phyloP scores from a whole-genome alignment of 2,329 filamentous ascomycete genomes.

The Cryphonectria radicalis region DNA sequence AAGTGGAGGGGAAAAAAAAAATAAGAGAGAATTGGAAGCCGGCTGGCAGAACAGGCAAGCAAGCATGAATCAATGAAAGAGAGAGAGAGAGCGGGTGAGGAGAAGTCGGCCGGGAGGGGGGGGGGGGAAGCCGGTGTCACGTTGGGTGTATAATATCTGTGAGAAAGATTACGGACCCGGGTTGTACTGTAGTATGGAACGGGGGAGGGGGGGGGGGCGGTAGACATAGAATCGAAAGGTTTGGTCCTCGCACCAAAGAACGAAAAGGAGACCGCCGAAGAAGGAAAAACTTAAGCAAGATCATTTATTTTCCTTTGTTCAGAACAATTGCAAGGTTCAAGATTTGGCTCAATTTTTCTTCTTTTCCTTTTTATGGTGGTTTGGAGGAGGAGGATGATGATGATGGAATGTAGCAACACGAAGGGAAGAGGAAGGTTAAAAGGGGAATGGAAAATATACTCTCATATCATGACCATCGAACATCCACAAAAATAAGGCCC shows the following conservation, averaged over 20 bases:
- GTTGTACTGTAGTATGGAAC: constrained; percentile 43
- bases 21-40: constrained; percentile 22
- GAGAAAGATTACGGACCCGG: constrained; percentile 40
- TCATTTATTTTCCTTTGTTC: constrained; percentile 23
- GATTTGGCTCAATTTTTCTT: neutral
- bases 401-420: neutral
- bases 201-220: constrained; percentile 12
- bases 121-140: constrained; percentile 17
- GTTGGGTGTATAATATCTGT: constrained; percentile 39
- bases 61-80: constrained; percentile 21
- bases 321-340: neutral
- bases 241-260: constrained; percentile 28
- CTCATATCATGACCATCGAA: neutral
- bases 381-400: neutral
- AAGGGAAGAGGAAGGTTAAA: neutral
- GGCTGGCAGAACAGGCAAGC: constrained; percentile 23
- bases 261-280: neutral
- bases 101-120: neutral
- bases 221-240: constrained; percentile 40
- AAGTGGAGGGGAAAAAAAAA: neutral
- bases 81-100: constrained; percentile 28
- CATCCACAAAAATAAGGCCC: neutral
- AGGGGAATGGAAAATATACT: neutral
- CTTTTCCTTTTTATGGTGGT: neutral
- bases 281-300: constrained; percentile 16